Evolutionary conservation across 2,329 filamentous ascomycete species (phyloP).

Genomic region (Cryoendolithus antarcticus): DNA sequence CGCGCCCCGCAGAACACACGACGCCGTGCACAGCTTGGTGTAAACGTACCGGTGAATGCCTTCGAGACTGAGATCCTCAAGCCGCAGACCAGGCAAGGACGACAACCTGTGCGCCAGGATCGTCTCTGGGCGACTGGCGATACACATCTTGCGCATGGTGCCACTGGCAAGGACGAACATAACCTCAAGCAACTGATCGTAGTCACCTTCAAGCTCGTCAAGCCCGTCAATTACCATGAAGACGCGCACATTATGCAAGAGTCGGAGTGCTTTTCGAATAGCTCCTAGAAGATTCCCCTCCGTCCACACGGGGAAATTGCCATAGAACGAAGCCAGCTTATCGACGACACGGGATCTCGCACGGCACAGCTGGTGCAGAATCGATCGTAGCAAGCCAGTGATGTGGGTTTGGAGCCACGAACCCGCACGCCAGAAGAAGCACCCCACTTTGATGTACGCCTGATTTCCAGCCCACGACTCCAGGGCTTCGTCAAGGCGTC

Average conservation of each 20-base stretch:
- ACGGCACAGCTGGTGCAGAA: not conserved
- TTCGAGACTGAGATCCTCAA: conserved; percentile 1
- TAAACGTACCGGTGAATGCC: not conserved
- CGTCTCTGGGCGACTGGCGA: conserved; percentile 1
- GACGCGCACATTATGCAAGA: not conserved
- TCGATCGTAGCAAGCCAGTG: not conserved
- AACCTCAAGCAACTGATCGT: not conserved
- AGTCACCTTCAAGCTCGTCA: not conserved
- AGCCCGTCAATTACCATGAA: conserved; percentile 1
- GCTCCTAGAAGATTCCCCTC: not conserved
- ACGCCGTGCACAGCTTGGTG: not conserved
- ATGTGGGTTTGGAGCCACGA: not conserved
- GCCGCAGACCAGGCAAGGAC: not conserved
- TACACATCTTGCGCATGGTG: conserved; percentile 1
- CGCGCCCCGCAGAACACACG: too few species aligned
- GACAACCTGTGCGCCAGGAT: not conserved
- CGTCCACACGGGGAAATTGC: not conserved
- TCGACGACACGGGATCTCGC: not conserved
- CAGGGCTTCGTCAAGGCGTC: not conserved
- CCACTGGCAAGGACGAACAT: not conserved
- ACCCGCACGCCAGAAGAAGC: conserved; percentile 3
- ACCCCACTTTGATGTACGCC: not conserved
- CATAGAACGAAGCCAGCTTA: not conserved
- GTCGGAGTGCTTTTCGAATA: not conserved
- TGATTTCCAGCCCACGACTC: not conserved